Base-by-base conservation (phyloP, 805 yeast genomes). In the Candida glaebosa region DNA sequence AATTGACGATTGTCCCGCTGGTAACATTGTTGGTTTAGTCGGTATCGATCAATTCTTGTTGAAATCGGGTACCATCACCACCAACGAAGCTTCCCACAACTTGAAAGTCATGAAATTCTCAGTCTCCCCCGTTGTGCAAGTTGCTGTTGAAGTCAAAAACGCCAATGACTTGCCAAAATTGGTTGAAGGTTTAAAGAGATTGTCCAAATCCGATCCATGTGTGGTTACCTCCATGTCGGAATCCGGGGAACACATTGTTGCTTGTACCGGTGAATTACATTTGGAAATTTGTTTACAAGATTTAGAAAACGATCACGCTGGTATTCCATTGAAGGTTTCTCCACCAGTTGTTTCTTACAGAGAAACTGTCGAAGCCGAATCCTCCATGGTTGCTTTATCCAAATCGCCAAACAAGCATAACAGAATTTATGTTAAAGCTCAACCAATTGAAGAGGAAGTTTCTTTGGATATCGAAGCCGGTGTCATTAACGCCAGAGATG, bases 321-420 rank as follows among this genome's bases (percentile, higher is more conserved):
- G 97, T 86, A 79, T 91, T 69, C 99, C 99, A 75, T 84, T 91
- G 73, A 89, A 84, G 84, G 82, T 87, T 61, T 89, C 98, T 53
- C 95, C 95, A 65, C 98, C 99, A 58, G 96, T 91, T 60, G 99
- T 91, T 64, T 73, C 97, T 63, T 91, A 91, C 91, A 87, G 96
- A 84, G 99, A 91, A 82, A 91, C 98, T 52, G 96, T 90, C 71
- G 84, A 81, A 65, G 82, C 76, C 66, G 95, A 86, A 77, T 91
- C 98, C 49, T 82, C 93, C 65, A 93, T 89, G 83, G 81, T 79
- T 67, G 98, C 99, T 64, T 81, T 91, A 67, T 90, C 99, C 58
- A 91, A 91, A 82, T 91, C 99, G 71, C 98, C 98, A 77, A 91
- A 91, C 95, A 91, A 91, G 88, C 99, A 91, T 79, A 91, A 91